Evolutionary conservation across 768 basidiomycete genomes (phyloP), one percentile per base, ranked within the genome.

Genomic region (Suillus ampliporus): DNA sequence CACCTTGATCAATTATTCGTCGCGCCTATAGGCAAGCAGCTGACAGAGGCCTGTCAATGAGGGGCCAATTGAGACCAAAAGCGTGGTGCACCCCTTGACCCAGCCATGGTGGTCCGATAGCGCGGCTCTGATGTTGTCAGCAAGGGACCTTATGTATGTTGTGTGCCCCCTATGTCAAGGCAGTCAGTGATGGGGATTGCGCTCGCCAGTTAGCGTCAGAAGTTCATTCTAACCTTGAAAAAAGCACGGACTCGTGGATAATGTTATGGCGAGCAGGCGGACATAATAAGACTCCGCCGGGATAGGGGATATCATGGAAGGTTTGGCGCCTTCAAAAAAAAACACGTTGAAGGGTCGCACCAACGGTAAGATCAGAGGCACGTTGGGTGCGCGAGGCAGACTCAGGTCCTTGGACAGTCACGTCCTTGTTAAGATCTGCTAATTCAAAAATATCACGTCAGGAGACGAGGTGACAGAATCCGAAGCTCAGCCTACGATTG

Each of bases 311-410:
- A 19, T 35, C 23, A 19, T 38, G 37, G 11, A 56, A 19, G 17
- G 53, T 56, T 51, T 56, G 38, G 59, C 57, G 61, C 35, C 50
- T 43, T 57, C 34, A 51, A 11, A 43, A 62, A 56, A 17, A 52
- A 64, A 57, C 70, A 71, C 68, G 65, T 68, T 65, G 64, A 56
- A 50, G 52, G 62, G 58, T 41, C 63, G 60, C 57, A 56, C 60
- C 28, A 63, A 61, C 40, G 37, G 61, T 19, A 40, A 56, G 60
- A 69, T 51, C 50, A 51, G 28, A 51, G 11, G 31, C 72, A 75
- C 38, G 73, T 68, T 52, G 66, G 66, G 68, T 69, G 43, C 31
- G 72, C 44, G 64, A 64, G 73, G 72, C 40, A 51, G 40, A 41
- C 47, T 58, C n/a, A n/a, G 23, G 5, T 5, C 31, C n/a, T 51